phyloP scores from a whole-genome alignment of 306 rosid genomes.

The Citrullus mucosospermus region DNA sequence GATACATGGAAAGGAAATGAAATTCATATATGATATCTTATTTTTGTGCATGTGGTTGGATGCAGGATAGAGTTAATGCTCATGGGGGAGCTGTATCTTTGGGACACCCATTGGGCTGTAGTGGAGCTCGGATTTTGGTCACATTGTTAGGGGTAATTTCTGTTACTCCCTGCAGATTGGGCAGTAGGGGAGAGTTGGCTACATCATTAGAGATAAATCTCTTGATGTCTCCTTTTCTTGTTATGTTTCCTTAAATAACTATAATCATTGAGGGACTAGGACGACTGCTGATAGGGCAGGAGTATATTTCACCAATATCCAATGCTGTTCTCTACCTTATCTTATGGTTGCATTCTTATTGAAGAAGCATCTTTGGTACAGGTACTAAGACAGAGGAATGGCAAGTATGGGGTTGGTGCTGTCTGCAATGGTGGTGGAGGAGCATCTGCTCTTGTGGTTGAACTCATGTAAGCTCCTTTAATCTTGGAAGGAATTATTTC shows the following conservation, averaged over 20 bases:
- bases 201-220: not conserved
- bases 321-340: not conserved
- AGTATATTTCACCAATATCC: not conserved
- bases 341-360: conserved; percentile 9
- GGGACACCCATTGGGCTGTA: conserved; percentile 95
- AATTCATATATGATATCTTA: not conserved
- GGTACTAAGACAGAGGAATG: conserved; percentile 70
- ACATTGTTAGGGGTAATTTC: conserved; percentile 74
- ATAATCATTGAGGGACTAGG: not conserved
- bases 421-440: conserved; percentile 98
- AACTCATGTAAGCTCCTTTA: conserved; percentile 50
- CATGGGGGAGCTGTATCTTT: conserved; percentile 93
- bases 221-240: not conserved
- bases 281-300: not conserved
- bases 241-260: not conserved
- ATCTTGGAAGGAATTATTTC: not conserved
- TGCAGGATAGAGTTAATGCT: conserved; percentile 60
- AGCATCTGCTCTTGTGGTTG: conserved; percentile 84
- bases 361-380: conserved; percentile 22
- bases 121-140: conserved; percentile 93
- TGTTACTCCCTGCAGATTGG: not conserved
- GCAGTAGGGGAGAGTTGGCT: not conserved
- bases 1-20: not conserved
- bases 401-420: conserved; percentile 69
- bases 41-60: conserved; percentile 6